Evolutionary conservation across 2,329 filamentous ascomycete genomes (phyloP), one percentile per base, ranked within the genome.

Genomic region (Tolypocladium ophioglossoides): DNA sequence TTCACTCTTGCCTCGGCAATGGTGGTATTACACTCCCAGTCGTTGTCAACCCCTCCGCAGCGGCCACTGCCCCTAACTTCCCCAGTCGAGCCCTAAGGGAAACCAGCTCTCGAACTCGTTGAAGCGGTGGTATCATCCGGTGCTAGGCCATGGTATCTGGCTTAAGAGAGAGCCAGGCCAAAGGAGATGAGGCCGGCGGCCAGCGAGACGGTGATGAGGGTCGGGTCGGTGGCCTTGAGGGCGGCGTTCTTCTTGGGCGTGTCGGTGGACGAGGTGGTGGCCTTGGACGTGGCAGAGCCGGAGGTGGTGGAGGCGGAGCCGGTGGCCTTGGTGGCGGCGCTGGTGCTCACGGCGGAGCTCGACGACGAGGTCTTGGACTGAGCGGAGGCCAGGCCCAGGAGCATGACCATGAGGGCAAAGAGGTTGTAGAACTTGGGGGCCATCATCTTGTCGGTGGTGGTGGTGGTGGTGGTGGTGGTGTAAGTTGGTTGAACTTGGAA

Each of bases 391-490:
- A 52, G 20, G 32, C 40, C 51, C 5, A 52, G 51, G 30, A 52
- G 44, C 51, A 52, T 47, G 51, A 39, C 40, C 40, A 48, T 30
- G 14, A 52, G 27, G 51, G 51, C 51, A 5, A 52, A 16, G 30
- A 52, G 41, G 51, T 47, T 47, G 40, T 47, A 38, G 39, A 52
- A 37, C 51, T 52, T 52, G 41, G 51, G 51, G 30, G 32, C 14
- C 41, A 48, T 39, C 51, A 52, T 52, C 32, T 48, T 48, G 51
- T 10, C 34, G 51, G 51, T 24, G 18, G 8, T 41, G 14, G 49
- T 30, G 10, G 11, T n/a, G n/a, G n/a, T n/a, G n/a, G n/a, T n/a
- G n/a, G n/a, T n/a, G n/a, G n/a, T n/a, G n/a, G n/a, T 41, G 39
- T 41, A 20, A 3, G 24, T n/a, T 30, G 41, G 16, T 10, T 4